Base-by-base conservation (phyloP, 352 stramenopile genomes). In the Globisporangium takayamanum region DNA sequence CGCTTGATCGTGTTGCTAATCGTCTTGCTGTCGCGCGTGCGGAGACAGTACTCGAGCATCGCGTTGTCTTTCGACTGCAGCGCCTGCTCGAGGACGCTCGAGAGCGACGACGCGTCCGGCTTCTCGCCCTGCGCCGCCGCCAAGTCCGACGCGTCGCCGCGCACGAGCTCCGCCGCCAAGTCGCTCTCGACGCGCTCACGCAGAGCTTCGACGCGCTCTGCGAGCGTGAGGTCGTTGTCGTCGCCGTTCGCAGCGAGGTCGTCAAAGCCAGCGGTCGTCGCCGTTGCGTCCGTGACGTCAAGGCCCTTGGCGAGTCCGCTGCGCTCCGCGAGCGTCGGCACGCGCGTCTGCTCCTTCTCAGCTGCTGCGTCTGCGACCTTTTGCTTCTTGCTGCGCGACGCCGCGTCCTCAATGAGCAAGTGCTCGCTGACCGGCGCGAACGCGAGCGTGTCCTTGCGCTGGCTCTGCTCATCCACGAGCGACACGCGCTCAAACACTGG, bases 21-120 rank as follows among this genome's bases (percentile, higher is more conserved):
- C 30, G 89, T 76, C 67, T 94, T 94, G 39, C 58, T 45, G 61
- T 94, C 85, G 46, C 79, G 81, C 42, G 79, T 87, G 49, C 83
- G 78, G 53, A 94, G 62, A 60, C 79, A 89, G 63, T 93, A 89
- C 69, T 94, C 85, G 11, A 94, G 67, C 59, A 93, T 83, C 39
- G 83, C 83, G 49, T 93, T 93, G 79, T 94, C 85, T 59, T 90
- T 89, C 41, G 85, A 83, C 68, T 94, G 83, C 41, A 94, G 67
- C 20, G 85, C 83, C 66, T 94, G 85, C 62, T 92, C 83, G 12
- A 94, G 66, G 39, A 94, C 78, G 68, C 74, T 84, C 47, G 83
- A 82, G 36, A 94, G 74, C 22, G 85, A 94, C 50, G 84, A 90
- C 37, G 84, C 84, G 63, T 94, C 78, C n/a, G 82, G 78, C 57